Evolutionary conservation across 306 rosid species (phyloP), one percentile per base, ranked within the genome.

Genomic region (Trifolium subterraneum): DNA sequence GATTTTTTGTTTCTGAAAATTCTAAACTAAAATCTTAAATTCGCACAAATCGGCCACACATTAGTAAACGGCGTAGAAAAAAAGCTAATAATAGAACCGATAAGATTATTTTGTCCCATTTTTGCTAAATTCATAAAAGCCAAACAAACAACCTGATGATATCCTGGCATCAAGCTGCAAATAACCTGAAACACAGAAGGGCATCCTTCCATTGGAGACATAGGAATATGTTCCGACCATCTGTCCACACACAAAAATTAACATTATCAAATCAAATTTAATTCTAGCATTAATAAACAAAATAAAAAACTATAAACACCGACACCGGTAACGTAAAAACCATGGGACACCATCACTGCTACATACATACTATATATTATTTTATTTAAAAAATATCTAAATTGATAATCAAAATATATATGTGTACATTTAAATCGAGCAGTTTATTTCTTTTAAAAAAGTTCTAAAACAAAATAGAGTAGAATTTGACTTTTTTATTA

Each of bases 161-260:
- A 80, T 61, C 98, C 98, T 16, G 98, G 96, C 54, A 83, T 82
- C 41, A 92, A 79, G 85, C 80, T 85, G 82, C 93, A 92, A 82
- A 87, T 71, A 81, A 87, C 98, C 83, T 92, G 98, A 87, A 92
- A 90, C 13, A 86, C 86, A 29, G 89, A 72, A 62, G 93, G 90
- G 70, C 78, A 80, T 41, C 98, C 98, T 77, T 92, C 98, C 84
- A 88, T 75, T 27, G 86, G 93, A 75, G 90, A 79, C 96, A 92
- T 90, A 2, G 86, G 89, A 72, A 90, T 84, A 67, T 65, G 86
- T 29, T 86, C 84, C 12, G 77, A 75, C 98, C 98, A 92, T 80
- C 96, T 92, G 85, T 14, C 35, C 73, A 79, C 39, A 80, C 10
- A 74, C 67, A 66, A 29, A 65, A 82, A 72, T 77, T 31, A 65